A percentile compares a stretch with the other conserved stretches of the same genome.
phyloP scores from a whole-genome alignment of 495 filamentous ascomycete genomes.

The Hyaloscypha bicolor region DNA sequence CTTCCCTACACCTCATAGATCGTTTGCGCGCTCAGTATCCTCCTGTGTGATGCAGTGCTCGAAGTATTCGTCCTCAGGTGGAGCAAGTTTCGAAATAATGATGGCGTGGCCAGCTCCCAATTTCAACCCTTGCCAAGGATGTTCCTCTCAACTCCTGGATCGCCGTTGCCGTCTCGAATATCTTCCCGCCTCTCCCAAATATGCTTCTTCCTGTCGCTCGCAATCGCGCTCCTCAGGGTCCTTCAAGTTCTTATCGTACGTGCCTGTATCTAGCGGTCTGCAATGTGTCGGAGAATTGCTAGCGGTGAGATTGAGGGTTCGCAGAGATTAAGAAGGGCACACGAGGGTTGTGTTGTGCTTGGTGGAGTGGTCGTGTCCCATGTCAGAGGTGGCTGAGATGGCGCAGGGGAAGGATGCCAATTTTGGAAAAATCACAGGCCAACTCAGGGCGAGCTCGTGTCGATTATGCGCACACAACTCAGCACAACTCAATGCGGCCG shows the following conservation, averaged over 20 bases:
- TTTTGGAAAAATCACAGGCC: not conserved
- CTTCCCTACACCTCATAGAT: not conserved
- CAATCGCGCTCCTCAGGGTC: not conserved
- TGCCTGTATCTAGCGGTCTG: not conserved
- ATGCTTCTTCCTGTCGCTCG: not conserved
- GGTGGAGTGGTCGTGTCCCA: not conserved
- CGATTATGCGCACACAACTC: not conserved
- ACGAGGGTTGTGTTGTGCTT: not conserved
- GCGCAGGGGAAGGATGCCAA: not conserved
- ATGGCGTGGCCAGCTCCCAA: not conserved
- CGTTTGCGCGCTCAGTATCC: not conserved
- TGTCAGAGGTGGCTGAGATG: slow-evolving; percentile 1
- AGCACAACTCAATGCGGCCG: not conserved
- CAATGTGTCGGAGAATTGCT: not conserved
- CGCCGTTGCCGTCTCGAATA: not conserved
- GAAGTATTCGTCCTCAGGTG: slow-evolving; percentile 7
- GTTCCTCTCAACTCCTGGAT: not conserved
- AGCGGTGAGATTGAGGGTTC: not conserved
- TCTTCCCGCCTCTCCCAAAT: not conserved
- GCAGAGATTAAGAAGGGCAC: not conserved
- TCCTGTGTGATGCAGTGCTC: not conserved
- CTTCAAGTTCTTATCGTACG: not conserved
- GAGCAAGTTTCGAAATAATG: slow-evolving; percentile 2
- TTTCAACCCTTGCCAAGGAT: slow-evolving; percentile 1
- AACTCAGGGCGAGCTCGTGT: not conserved